Evolutionary conservation across 495 filamentous ascomycete genomes (phyloP).

Genomic region (Penicillium fimorum): DNA sequence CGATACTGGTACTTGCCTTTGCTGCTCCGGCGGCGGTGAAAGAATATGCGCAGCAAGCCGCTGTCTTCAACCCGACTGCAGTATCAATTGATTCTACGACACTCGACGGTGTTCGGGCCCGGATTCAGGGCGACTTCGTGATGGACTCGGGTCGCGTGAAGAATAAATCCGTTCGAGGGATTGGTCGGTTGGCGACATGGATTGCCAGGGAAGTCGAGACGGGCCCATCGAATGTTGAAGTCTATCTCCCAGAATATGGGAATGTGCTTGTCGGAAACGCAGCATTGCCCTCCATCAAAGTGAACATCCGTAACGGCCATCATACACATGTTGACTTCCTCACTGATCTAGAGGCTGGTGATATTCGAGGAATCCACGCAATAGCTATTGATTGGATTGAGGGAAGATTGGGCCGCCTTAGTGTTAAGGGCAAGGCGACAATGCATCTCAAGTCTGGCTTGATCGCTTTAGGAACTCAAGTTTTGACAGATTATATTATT

Average conservation of each 20-base stretch:
- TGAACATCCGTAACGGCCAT: constrained; percentile 74
- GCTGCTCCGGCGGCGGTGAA: constrained; percentile 75
- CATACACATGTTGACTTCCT: constrained; percentile 75
- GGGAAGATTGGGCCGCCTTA: constrained; percentile 66
- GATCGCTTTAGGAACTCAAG: constrained; percentile 70
- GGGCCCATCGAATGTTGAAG: constrained; percentile 64
- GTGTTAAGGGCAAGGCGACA: constrained; percentile 65
- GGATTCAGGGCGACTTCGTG: constrained; percentile 74
- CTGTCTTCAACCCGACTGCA: constrained; percentile 74
- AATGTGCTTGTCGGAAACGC: constrained; percentile 77
- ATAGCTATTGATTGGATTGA: constrained; percentile 87
- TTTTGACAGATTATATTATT: constrained; percentile 63
- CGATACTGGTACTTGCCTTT: constrained; percentile 64
- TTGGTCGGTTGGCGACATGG: constrained; percentile 81
- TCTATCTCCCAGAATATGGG: constrained; percentile 82
- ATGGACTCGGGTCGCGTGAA: constrained; percentile 74
- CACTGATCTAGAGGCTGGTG: constrained; percentile 69
- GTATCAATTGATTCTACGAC: constrained; percentile 85
- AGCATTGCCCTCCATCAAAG: constrained; percentile 64
- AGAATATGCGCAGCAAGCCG: constrained; percentile 79
- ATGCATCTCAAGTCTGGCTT: constrained; percentile 74
- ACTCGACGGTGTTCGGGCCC: constrained; percentile 66
- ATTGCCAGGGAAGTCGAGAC: constrained; percentile 71
- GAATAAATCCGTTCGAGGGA: constrained; percentile 63
- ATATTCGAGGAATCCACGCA: constrained; percentile 72